These are phyloP conservation scores for Pugionium cornutum DNA, from an alignment of 345 rosid species.

Conservation along the genomic window DNA sequence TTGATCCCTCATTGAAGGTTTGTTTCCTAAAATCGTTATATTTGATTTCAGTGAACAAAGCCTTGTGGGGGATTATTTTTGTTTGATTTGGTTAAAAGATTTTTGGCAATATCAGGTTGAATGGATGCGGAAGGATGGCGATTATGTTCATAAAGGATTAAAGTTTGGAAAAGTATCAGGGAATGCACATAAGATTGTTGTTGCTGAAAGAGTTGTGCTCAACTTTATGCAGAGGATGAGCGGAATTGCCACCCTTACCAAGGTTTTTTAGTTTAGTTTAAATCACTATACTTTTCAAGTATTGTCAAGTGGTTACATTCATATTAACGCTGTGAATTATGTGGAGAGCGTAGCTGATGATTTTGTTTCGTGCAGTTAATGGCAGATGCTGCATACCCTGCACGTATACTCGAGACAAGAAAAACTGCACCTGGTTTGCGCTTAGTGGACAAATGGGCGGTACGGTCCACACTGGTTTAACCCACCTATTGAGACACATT, in stretches of 20 bases:
- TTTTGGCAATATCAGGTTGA: slow-evolving; percentile 57
- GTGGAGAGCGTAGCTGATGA: slow-evolving; percentile 16
- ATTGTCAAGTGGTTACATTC: slow-evolving; percentile 12
- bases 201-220: slow-evolving; percentile 87
- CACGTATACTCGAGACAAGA: slow-evolving; percentile 83
- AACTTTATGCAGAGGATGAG: slow-evolving; percentile 99
- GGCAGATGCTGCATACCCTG: slow-evolving; percentile 93
- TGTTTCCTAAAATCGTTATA: slow-evolving; percentile 1
- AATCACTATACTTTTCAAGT: neutral
- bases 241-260: slow-evolving; percentile 94
- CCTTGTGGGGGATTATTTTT: neutral
- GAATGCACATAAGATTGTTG: slow-evolving; percentile 76
- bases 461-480: slow-evolving; percentile 28
- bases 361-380: slow-evolving; percentile 61
- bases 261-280: slow-evolving; percentile 45
- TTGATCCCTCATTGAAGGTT: slow-evolving; percentile 87
- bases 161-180: slow-evolving; percentile 96
- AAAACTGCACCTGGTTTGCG: slow-evolving; percentile 95
- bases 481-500: neutral
- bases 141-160: slow-evolving; percentile 72
- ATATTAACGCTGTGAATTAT: neutral
- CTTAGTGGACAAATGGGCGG: slow-evolving; percentile 97
- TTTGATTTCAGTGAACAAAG: neutral
- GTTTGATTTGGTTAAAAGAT: neutral
- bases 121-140: slow-evolving; percentile 85